Conservation (phyloP, 257 asterid genomes). For the Fraxinus pennsylvanica region DNA sequence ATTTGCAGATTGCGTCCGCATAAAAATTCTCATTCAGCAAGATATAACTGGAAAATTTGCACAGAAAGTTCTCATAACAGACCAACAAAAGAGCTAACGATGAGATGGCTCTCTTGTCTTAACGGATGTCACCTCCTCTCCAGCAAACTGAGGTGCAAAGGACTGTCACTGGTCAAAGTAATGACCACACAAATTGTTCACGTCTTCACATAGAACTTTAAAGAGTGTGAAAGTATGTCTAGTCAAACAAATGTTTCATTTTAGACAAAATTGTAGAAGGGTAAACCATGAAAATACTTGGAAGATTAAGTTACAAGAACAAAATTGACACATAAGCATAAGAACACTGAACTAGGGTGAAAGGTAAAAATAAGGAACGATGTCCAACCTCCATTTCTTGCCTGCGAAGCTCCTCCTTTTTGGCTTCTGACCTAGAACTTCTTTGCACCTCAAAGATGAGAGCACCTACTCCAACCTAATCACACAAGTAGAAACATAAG, state of each 20-base stretch:
- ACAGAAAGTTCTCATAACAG: not conserved
- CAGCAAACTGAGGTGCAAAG: not conserved
- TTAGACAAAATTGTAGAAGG: not conserved
- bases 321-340: not conserved
- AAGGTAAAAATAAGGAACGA: not conserved
- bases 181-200: not conserved
- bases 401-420: constrained; percentile 79
- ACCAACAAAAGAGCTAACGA: not conserved
- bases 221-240: not conserved
- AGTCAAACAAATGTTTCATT: not conserved
- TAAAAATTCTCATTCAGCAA: not conserved
- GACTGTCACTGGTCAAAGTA: not conserved
- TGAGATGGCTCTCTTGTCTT: not conserved
- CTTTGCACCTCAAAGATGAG: constrained; percentile 88
- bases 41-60: not conserved
- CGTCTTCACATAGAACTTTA: not conserved
- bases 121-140: not conserved
- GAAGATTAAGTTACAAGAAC: not conserved
- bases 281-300: not conserved
- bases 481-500: constrained; percentile 17
- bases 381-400: constrained; percentile 71
- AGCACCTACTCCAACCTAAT: constrained; percentile 86
- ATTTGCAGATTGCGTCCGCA: not conserved
- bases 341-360: not conserved
- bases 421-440: constrained; percentile 87